phyloP scores from a whole-genome alignment of 2,329 filamentous ascomycete genomes.

The Pseudogymnoascus sp. region DNA sequence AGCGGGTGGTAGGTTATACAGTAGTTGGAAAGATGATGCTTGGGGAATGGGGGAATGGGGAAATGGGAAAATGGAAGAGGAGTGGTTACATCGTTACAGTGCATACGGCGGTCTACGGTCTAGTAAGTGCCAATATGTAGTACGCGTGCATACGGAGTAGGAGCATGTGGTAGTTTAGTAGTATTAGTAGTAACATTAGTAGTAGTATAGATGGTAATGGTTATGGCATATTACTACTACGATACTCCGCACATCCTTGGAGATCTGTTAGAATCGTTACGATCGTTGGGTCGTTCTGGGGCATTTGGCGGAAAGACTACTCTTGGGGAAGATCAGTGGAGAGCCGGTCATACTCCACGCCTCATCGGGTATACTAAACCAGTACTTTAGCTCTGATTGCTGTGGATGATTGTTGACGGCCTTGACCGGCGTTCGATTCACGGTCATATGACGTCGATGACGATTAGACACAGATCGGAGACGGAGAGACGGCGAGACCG shows the following conservation, averaged over 20 bases:
- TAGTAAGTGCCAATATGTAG: background rate
- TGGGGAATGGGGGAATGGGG: background rate
- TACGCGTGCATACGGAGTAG: background rate
- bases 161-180: background rate
- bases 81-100: slow-evolving; percentile 1
- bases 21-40: background rate
- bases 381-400: background rate
- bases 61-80: background rate
- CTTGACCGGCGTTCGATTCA: background rate
- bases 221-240: background rate
- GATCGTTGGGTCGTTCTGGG: background rate
- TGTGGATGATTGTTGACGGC: background rate
- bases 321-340: background rate
- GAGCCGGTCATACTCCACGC: background rate
- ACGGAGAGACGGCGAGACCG: background rate
- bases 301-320: background rate
- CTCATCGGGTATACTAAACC: background rate
- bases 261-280: background rate
- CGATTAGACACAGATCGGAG: background rate
- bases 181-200: background rate
- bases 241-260: background rate
- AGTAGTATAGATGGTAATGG: too few relatives aligned
- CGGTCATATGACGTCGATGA: slow-evolving; percentile 5
- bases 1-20: background rate
- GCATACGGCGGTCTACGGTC: too few relatives aligned